Conservation (phyloP, 2,329 filamentous ascomycete species). For the Monosporascus sp. region DNA sequence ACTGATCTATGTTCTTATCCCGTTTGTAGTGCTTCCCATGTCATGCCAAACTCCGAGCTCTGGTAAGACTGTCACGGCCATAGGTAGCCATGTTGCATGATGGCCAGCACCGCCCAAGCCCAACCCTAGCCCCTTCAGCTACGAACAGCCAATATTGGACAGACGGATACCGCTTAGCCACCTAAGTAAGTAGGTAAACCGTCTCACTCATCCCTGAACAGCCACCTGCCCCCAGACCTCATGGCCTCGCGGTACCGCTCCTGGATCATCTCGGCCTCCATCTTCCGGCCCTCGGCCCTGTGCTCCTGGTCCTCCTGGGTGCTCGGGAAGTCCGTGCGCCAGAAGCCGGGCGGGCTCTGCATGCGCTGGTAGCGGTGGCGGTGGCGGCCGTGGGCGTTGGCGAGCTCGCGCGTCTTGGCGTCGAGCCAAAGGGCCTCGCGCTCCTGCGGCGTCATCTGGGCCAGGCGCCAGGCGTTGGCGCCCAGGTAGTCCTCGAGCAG, state of each 20-base stretch:
- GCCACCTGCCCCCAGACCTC: slow-evolving; percentile 68
- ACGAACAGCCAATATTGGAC: too few relatives aligned
- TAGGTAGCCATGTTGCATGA: too few relatives aligned
- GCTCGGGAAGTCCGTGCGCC: slow-evolving; percentile 81
- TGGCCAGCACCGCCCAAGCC: too few relatives aligned
- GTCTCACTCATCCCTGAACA: slow-evolving; percentile 73
- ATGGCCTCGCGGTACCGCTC: slow-evolving; percentile 78
- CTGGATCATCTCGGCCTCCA: slow-evolving; percentile 59
- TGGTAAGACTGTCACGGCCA: too few relatives aligned
- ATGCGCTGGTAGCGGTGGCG: slow-evolving; percentile 66
- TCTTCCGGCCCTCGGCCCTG: slow-evolving; percentile 56
- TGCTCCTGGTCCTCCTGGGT: slow-evolving; percentile 75
- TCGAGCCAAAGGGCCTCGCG: slow-evolving; percentile 64
- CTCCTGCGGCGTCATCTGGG: slow-evolving; percentile 53
- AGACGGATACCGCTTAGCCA: not conserved
- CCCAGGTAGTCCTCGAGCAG: slow-evolving; percentile 54
- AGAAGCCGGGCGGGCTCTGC: slow-evolving; percentile 78
- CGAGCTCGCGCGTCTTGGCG: slow-evolving; percentile 67
- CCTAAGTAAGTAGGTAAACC: not conserved
- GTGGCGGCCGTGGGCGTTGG: slow-evolving; percentile 73
- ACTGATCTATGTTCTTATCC: too few relatives aligned
- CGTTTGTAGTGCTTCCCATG: too few relatives aligned
- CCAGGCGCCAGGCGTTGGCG: slow-evolving; percentile 53
- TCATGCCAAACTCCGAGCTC: too few relatives aligned
- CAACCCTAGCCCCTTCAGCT: too few relatives aligned